These are phyloP conservation scores for Emericellopsis atlantica DNA, from an alignment of 2,329 filamentous ascomycete genomes.

Conservation along the genomic window DNA sequence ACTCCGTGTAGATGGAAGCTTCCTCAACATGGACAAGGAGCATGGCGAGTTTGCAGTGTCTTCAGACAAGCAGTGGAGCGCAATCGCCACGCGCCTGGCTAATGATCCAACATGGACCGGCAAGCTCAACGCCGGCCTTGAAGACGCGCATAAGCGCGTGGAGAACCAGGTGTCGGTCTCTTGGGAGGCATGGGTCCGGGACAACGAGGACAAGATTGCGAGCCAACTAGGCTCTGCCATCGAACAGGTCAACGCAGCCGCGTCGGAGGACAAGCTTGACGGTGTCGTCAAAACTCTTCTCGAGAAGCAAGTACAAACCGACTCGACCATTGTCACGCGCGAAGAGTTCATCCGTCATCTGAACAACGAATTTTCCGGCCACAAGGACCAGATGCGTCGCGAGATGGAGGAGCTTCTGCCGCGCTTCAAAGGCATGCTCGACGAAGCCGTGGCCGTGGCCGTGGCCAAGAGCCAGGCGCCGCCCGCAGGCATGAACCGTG, in stretches of 20 bases:
- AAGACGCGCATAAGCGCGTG: conserved; percentile 13
- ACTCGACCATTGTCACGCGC: conserved; percentile 27
- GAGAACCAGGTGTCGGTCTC: conserved; percentile 19
- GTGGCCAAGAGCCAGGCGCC: conserved; percentile 8
- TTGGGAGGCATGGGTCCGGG: conserved; percentile 40
- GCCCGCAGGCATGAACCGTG: conserved; percentile 20
- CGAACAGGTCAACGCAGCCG: conserved; percentile 19
- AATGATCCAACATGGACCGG: conserved; percentile 16
- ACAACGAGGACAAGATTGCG: conserved; percentile 29
- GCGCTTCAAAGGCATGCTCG: conserved; percentile 20
- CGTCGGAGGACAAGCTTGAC: conserved; percentile 19
- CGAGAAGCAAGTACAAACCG: conserved; percentile 20
- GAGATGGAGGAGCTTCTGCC: conserved; percentile 25
- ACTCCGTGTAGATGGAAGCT: conserved; percentile 32
- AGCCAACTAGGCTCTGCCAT: conserved; percentile 15
- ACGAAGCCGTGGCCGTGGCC: conserved; percentile 15
- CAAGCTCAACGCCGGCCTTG: conserved; percentile 12
- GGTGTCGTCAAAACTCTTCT: conserved; percentile 20
- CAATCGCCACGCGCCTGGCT: conserved; percentile 19
- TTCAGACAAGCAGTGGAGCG: conserved; percentile 33
- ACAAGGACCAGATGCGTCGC: conserved; percentile 23
- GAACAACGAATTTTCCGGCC: conserved; percentile 21
- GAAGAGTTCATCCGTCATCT: conserved; percentile 35
- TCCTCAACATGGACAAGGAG: conserved; percentile 31
- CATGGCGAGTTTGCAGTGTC: conserved; percentile 23